These are phyloP conservation scores for Spongispora temasekensis DNA, from an alignment of 1,284 basidiomycete species.

Conservation along the genomic window DNA sequence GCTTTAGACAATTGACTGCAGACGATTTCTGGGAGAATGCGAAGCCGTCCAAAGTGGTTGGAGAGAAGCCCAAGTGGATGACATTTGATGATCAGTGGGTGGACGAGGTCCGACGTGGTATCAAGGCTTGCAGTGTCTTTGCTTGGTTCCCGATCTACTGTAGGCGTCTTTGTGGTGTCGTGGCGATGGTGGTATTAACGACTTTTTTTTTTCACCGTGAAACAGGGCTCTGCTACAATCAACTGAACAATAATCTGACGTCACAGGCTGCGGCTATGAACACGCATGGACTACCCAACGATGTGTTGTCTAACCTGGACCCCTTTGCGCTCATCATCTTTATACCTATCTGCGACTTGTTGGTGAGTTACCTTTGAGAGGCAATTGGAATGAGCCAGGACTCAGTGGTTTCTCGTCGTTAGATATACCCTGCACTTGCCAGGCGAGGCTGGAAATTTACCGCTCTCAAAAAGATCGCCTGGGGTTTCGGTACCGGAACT, in stretches of 20 bases:
- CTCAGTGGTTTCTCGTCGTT: not conserved
- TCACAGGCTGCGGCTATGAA: slow-evolving; percentile 76
- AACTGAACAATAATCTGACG: slow-evolving; percentile 78
- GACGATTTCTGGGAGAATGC: slow-evolving; percentile 79
- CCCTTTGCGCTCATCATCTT: slow-evolving; percentile 75
- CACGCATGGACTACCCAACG: slow-evolving; percentile 78
- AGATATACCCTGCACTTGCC: slow-evolving; percentile 77
- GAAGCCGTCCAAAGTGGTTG: slow-evolving; percentile 60
- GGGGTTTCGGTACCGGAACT: slow-evolving; percentile 69
- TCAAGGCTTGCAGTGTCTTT: slow-evolving; percentile 87
- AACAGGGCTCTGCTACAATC: slow-evolving; percentile 76
- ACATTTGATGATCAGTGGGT: slow-evolving; percentile 79
- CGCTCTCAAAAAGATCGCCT: slow-evolving; percentile 72
- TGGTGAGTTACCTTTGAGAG: too few relatives aligned
- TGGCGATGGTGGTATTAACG: too few relatives aligned
- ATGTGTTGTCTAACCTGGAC: slow-evolving; percentile 79
- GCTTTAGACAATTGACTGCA: slow-evolving; percentile 51
- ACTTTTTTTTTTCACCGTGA: not conserved
- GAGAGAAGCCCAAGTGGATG: slow-evolving; percentile 64
- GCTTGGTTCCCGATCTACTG: slow-evolving; percentile 75
- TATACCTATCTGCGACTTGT: slow-evolving; percentile 68
- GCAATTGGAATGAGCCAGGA: too few relatives aligned
- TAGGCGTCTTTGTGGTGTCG: slow-evolving; percentile 34
- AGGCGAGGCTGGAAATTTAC: slow-evolving; percentile 67
- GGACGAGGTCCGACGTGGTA: slow-evolving; percentile 78